A percentile compares a stretch with the other conserved stretches of the same genome.
These are phyloP conservation scores for Prasinococcaceae sp. DNA, from an alignment of 139 green algal genomes.

Conservation along the genomic window DNA sequence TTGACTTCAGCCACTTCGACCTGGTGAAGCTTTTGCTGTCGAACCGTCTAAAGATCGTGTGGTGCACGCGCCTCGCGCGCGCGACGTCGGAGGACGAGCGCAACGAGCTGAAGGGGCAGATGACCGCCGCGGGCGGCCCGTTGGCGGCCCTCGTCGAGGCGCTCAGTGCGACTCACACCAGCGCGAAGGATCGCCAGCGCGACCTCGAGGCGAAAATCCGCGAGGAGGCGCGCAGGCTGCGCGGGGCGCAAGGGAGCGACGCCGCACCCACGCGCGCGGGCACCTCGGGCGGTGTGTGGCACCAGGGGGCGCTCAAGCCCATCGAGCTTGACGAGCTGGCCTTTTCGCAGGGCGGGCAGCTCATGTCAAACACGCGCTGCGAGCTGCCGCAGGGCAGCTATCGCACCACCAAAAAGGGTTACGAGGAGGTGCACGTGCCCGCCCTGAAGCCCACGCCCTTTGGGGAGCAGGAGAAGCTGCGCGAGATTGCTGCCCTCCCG, in stretches of 20 bases:
- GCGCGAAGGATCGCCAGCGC: conserved; percentile 31
- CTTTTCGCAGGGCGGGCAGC: conserved; percentile 47
- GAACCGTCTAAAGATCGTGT: conserved; percentile 80
- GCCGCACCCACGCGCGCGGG: conserved; percentile 12
- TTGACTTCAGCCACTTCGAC: conserved; percentile 92
- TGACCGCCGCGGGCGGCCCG: conserved; percentile 25
- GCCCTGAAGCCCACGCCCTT: conserved; percentile 85
- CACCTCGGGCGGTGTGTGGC: conserved; percentile 19
- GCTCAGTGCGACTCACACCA: conserved; percentile 62
- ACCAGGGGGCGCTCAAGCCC: conserved; percentile 33
- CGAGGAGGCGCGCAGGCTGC: conserved; percentile 74
- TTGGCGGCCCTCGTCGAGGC: conserved; percentile 57
- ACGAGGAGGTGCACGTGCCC: conserved; percentile 93
- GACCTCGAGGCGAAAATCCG: conserved; percentile 72
- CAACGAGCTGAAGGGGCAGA: conserved; percentile 55
- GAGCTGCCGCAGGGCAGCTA: conserved; percentile 62
- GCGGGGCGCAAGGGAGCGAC: background rate
- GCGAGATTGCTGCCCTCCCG: conserved; percentile 64
- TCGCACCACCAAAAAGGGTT: conserved; percentile 69
- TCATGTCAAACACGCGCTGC: conserved; percentile 79
- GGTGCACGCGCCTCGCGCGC: conserved; percentile 79
- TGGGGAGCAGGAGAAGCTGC: conserved; percentile 31
- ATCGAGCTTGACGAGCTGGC: conserved; percentile 69
- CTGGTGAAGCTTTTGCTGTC: conserved; percentile 88
- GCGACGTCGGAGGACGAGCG: conserved; percentile 59